Evolutionary conservation across 352 stramenopile species (phyloP).

Genomic region (Lagenidium sp.): DNA sequence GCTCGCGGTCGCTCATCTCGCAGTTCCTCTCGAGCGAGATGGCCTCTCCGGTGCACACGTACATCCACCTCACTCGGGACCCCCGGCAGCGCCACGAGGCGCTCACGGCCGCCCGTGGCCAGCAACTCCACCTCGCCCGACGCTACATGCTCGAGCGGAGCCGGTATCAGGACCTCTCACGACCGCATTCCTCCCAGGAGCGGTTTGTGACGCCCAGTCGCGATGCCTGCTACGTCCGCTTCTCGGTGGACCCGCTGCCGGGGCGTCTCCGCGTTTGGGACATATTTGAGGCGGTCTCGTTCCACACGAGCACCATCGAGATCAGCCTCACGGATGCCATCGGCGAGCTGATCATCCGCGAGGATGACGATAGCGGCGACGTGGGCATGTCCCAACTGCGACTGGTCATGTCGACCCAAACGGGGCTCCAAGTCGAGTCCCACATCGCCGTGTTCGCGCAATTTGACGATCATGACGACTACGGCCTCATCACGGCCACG

Average conservation of each 20-base stretch:
- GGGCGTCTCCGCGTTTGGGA: slow-evolving; percentile 23
- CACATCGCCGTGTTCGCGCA: slow-evolving; percentile 13
- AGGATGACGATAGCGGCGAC: slow-evolving; percentile 47
- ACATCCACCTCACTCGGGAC: slow-evolving; percentile 29
- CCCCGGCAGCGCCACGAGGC: slow-evolving; percentile 18
- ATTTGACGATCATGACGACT: slow-evolving; percentile 16
- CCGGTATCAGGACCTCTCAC: slow-evolving; percentile 20
- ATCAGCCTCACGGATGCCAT: slow-evolving; percentile 61
- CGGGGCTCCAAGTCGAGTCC: slow-evolving; percentile 22
- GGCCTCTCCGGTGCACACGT: slow-evolving; percentile 7
- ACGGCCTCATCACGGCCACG: slow-evolving; percentile 19
- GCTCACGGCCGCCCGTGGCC: slow-evolving; percentile 18
- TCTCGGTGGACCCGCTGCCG: slow-evolving; percentile 42
- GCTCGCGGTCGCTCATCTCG: slow-evolving; percentile 8
- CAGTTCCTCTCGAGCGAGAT: slow-evolving; percentile 11
- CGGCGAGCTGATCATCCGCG: slow-evolving; percentile 60
- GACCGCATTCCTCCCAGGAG: slow-evolving; percentile 28
- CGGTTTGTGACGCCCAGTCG: slow-evolving; percentile 33
- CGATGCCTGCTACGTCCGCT: slow-evolving; percentile 38
- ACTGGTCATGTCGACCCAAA: slow-evolving; percentile 27
- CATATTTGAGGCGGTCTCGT: slow-evolving; percentile 39
- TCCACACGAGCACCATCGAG: slow-evolving; percentile 52
- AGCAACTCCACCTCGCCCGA: slow-evolving; percentile 18
- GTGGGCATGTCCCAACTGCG: slow-evolving; percentile 35
- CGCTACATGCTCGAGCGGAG: slow-evolving; percentile 30